Conservation (phyloP, 441 rosid species). For the Populus hybrid region DNA sequence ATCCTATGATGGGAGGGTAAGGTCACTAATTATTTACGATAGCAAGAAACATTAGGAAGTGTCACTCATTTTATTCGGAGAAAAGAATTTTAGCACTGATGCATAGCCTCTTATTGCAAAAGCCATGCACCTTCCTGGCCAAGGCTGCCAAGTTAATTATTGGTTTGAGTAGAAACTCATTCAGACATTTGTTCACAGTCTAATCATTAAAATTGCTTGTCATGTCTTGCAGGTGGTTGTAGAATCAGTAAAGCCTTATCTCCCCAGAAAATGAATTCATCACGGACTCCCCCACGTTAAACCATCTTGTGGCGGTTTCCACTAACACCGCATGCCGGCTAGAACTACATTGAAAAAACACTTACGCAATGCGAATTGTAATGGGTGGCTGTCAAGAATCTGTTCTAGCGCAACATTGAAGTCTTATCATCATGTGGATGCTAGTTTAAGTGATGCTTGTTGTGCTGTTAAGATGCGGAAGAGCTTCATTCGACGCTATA, state of each 20-base stretch:
- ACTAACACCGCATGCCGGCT: not conserved
- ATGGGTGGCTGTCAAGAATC: not conserved
- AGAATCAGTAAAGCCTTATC: constrained; percentile 62
- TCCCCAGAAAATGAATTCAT: constrained; percentile 40
- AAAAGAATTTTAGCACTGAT: not conserved
- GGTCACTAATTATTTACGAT: constrained; percentile 14
- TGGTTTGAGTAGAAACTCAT: not conserved
- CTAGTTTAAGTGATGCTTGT: not conserved
- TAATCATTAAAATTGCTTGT: not conserved
- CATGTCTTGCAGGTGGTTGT: constrained; percentile 51
- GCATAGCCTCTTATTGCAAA: not conserved
- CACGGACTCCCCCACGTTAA: not conserved
- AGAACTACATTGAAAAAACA: not conserved
- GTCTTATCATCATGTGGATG: not conserved
- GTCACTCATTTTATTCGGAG: not conserved
- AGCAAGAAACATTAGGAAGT: not conserved
- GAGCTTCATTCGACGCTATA: not conserved
- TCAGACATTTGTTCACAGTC: not conserved
- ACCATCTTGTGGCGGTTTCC: constrained; percentile 13
- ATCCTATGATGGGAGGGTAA: constrained; percentile 96
- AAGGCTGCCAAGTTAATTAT: not conserved
- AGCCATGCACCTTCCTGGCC: not conserved
- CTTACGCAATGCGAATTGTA: not conserved
- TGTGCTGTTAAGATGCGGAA: not conserved
- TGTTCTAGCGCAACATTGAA: not conserved